Evolutionary conservation across 106 monocot genomes (phyloP).

Genomic region (Dioscorea alata): DNA sequence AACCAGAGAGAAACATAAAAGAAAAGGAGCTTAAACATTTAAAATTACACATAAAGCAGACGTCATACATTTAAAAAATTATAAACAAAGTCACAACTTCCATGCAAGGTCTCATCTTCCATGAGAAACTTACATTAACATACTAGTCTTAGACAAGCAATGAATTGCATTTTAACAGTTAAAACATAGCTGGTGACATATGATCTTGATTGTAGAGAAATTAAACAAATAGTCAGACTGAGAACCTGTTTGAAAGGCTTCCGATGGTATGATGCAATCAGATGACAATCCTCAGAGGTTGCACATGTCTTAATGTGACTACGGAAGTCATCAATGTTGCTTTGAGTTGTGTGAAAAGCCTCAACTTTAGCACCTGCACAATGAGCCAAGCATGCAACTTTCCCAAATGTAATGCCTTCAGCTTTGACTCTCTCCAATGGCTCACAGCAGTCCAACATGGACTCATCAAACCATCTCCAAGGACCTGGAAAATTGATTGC

Average conservation of each 20-base stretch:
- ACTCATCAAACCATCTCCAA: slow-evolving; percentile 97
- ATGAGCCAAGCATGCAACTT: slow-evolving; percentile 84
- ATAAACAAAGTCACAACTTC: too few species aligned
- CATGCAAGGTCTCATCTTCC: too few species aligned
- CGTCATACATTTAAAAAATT: too few species aligned
- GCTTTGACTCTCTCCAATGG: slow-evolving; percentile 88
- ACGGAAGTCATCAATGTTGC: slow-evolving; percentile 73
- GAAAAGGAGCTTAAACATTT: too few species aligned
- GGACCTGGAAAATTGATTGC: slow-evolving; percentile 25
- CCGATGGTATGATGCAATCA: slow-evolving; percentile 79
- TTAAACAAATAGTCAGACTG: too few species aligned
- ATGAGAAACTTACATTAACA: too few species aligned
- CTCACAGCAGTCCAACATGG: slow-evolving; percentile 97
- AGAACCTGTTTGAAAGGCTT: slow-evolving; percentile 74
- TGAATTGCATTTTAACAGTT: too few species aligned
- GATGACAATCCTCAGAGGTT: slow-evolving; percentile 75
- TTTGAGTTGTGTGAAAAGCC: slow-evolving; percentile 59
- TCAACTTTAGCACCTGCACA: slow-evolving; percentile 94
- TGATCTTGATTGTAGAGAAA: too few species aligned
- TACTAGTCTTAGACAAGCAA: too few species aligned
- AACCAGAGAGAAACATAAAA: too few species aligned
- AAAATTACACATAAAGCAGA: too few species aligned
- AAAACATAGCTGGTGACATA: too few species aligned
- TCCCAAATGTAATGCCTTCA: slow-evolving; percentile 84
- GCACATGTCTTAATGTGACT: slow-evolving; percentile 56